Percentiles rank a stretch among this genome's conserved stretches.
Evolutionary conservation across 139 green algal genomes (phyloP).

Genomic region (Astrephomene gubernaculifera): DNA sequence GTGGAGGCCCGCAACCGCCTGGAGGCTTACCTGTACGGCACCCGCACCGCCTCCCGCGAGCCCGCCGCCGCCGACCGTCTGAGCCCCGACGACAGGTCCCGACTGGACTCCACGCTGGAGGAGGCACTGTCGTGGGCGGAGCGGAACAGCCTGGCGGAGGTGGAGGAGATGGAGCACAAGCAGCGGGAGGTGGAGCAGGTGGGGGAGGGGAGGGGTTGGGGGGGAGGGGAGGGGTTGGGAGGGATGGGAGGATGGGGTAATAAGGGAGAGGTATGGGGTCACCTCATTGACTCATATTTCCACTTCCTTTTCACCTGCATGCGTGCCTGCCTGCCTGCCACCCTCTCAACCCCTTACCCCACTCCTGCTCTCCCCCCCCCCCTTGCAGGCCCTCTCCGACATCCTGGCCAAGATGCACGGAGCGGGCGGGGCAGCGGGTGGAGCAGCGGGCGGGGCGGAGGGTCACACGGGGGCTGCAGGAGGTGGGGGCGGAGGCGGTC

Average conservation of each 20-base stretch:
- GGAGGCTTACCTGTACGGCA: slow-evolving; percentile 92
- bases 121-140: slow-evolving; percentile 79
- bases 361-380: too few species aligned
- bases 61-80: slow-evolving; percentile 80
- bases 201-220: background rate
- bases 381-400: background rate
- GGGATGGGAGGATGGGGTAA: background rate
- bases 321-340: background rate
- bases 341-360: too few species aligned
- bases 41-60: slow-evolving; percentile 92
- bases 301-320: background rate
- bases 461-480: too few species aligned
- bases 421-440: background rate
- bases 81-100: slow-evolving; percentile 83
- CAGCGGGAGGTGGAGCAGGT: slow-evolving; percentile 10
- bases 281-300: background rate
- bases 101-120: slow-evolving; percentile 85
- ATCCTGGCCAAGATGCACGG: slow-evolving; percentile 5
- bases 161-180: slow-evolving; percentile 7
- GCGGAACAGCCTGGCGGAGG: background rate
- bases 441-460: background rate
- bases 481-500: background rate
- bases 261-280: background rate
- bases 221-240: background rate
- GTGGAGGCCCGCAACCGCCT: slow-evolving; percentile 91